Evolutionary conservation across 495 filamentous ascomycete species (phyloP), one percentile per base, ranked within the genome.

Genomic region (Tuber indicum): DNA sequence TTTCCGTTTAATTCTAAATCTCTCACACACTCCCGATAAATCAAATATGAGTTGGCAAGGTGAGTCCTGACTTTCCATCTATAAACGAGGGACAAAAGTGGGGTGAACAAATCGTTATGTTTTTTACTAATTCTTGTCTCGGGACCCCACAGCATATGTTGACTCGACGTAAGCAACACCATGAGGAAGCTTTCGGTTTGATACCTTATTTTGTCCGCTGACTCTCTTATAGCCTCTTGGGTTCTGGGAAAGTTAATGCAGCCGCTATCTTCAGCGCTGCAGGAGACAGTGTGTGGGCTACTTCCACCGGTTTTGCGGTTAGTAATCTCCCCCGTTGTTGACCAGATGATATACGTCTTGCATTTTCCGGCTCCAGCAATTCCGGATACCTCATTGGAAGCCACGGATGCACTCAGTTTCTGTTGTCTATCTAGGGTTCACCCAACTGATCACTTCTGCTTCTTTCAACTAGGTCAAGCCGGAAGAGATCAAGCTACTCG

Each of bases 261-360:
- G 96, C 90, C 81, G 92, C 92, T 83, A 96, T 98, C 85, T 90
- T 95, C 86, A 93, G 91, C 86, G 86, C 85, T 76, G 90, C 91
- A 77, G 93, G 94, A 83, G 92, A 93, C 84, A 93, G 90, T 84
- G 87, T 91, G 79, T 97, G 94, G 93, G 94, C 94, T 75, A 83
- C 86, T n/a, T 89, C 90, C 36, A 26, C 88, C 32, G 89, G 87
- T 77, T 96, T 96, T 87, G 85, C 84, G 79, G 94, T 97, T 90
- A 84, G 91, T 83, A 74, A 70, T 45, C 42, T 75, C 76, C 12
- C 66, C 74, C 71, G 77, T 71, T 75, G 45, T 81, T 43, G n/a
- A 4, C 62, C 43, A 42, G 8, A 70, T 41, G 58, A 49, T 26
- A 23, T 39, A 26, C 21, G 12, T 7, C 43, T 42, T 17, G 58